Conservation (phyloP, 768 basidiomycete genomes). For the Suillus decipiens region DNA sequence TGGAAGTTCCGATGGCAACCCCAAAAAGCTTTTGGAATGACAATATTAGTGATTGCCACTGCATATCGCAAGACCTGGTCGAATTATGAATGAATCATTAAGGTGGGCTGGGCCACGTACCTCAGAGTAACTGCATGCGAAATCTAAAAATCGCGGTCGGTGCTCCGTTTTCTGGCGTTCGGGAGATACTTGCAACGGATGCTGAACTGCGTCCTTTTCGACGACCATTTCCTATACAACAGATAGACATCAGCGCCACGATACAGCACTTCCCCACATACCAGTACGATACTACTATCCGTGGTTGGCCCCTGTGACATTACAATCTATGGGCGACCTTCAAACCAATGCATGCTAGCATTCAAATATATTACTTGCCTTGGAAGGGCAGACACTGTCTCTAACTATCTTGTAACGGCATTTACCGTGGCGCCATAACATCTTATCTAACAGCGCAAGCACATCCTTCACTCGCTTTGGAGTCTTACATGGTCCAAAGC, state of each 20-base stretch:
- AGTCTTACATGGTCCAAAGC: slow-evolving; percentile 59
- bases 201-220: slow-evolving; percentile 35
- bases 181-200: too few relatives aligned
- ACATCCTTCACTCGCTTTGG: slow-evolving; percentile 68
- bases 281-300: slow-evolving; percentile 68
- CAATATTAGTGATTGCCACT: slow-evolving; percentile 53
- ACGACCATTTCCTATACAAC: slow-evolving; percentile 70
- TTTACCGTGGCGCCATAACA: slow-evolving; percentile 67
- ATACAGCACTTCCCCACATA: slow-evolving; percentile 28
- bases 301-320: slow-evolving; percentile 41
- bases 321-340: slow-evolving; percentile 36
- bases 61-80: slow-evolving; percentile 72
- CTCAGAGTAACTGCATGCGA: slow-evolving; percentile 64
- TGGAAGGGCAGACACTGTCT: slow-evolving; percentile 70
- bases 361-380: slow-evolving; percentile 48
- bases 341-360: background rate
- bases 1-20: slow-evolving; percentile 69
- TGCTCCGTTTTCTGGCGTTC: slow-evolving; percentile 40
- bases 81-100: background rate
- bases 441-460: slow-evolving; percentile 54
- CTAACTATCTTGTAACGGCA: slow-evolving; percentile 70
- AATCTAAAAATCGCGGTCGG: slow-evolving; percentile 83
- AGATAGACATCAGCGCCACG: slow-evolving; percentile 10
- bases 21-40: slow-evolving; percentile 81
- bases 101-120: slow-evolving; percentile 35